Base-by-base conservation (phyloP, 1,139 yeast genomes). In the Lodderomyces jiufengensis region DNA sequence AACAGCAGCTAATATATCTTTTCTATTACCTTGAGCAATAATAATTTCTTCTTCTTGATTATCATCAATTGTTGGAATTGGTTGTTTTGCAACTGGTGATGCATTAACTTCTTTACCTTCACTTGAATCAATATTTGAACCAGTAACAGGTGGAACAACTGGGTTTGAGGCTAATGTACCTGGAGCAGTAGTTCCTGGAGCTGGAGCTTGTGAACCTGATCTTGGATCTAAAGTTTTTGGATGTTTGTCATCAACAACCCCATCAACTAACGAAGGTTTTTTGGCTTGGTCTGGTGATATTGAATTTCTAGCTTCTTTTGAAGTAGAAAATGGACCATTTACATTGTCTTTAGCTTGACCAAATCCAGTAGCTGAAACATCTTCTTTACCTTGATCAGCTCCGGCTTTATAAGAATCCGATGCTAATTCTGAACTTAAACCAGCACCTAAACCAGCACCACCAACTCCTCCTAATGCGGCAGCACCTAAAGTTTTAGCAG, bases 31-130 rank as follows among this genome's bases (percentile, higher is more conserved):
- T 43, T 63, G 61, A 15, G 73, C 71, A 36, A 67, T 56, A 37
- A 68, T 57, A 38, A 68, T 66, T 47, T 66, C 71, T 47, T 68
- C 63, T 3, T 50, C 63, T 14, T 52, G 49, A 14, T 43, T 49
- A 12, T 51, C 49, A 32, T 32, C 20, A 13, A 27, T 14, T 13
- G 29, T 39, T 27, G 42, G 28, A 15, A 26, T 9, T 4, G 26
- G 9, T 23, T 40, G 42, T 31, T 43, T 42, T 13, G 40, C 43
- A 23, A 45, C 51, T 28, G 56, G 56, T 21, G 54, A 44, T 9
- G 55, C 57, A 32, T 52, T 55, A 23, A 58, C 60, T 45, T 57
- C 63, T 41, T 59, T 56, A 32, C 59, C 61, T 24, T 40, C 46
- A 12, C 32, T 27, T 9, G 37, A 18, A n/a, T 36, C 44, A n/a